Percentiles rank a stretch among this genome's conserved stretches.
Conservation (phyloP, 2,329 filamentous ascomycete genomes). For the Coniochaeta prunicola region DNA sequence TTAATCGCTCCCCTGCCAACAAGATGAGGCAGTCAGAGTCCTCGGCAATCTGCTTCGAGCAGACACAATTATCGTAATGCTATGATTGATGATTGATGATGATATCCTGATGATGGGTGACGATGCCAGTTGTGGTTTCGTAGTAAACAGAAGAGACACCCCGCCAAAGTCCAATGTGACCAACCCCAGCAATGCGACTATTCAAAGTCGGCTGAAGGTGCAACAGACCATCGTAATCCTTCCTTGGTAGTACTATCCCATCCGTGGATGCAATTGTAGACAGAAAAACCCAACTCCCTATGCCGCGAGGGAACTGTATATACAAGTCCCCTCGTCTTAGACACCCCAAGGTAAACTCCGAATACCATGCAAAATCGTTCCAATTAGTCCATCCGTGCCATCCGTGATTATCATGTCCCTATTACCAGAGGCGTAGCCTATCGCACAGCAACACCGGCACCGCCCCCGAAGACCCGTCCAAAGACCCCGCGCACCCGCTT, state of each 20-base stretch:
- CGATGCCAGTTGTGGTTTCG: not conserved
- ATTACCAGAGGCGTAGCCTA: not conserved
- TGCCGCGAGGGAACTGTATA: not conserved
- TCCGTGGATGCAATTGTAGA: not conserved
- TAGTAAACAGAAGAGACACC: not conserved
- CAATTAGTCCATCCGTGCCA: not conserved
- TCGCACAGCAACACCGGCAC: constrained; percentile 7
- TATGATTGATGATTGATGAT: not conserved
- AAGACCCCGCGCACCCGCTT: constrained; percentile 42
- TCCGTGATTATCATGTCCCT: too few relatives aligned
- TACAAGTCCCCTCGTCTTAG: not conserved
- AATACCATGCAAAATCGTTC: not conserved
- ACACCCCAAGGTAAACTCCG: not conserved
- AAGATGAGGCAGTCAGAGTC: not conserved
- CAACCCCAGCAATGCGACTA: not conserved
- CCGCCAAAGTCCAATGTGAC: not conserved
- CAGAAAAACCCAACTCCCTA: not conserved
- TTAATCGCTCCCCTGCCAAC: not conserved
- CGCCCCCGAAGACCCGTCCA: constrained; percentile 43
- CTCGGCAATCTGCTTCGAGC: not conserved
- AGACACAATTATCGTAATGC: not conserved
- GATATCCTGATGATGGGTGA: not conserved
- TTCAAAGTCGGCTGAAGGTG: not conserved
- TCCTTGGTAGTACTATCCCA: not conserved
- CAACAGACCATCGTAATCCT: not conserved